Evolutionary conservation across 257 asterid species (phyloP), one percentile per base, ranked within the genome.

Genomic region (Misopates orontium): DNA sequence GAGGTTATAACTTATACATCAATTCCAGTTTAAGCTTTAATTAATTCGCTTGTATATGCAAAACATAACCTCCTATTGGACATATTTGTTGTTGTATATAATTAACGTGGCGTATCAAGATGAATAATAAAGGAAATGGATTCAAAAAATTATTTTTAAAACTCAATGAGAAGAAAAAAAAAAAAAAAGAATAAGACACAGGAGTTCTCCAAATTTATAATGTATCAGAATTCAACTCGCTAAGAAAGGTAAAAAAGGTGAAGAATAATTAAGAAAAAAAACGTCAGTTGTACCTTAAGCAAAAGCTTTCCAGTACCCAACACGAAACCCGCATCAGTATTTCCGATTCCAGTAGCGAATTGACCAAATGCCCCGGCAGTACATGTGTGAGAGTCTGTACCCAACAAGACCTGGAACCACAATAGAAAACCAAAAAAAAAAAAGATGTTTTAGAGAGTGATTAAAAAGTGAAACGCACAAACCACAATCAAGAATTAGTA

Each of bases 311-410:
- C 98, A 21, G 99, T 57, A 47, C 99, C 98, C 53, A 90, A 73
- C 28, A 94, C 96, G 56, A 94, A 94, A 24, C 97, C 96, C 0
- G 99, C 90, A 94, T 94, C 97, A 60, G 99, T 94, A 69, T 75
- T 90, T 64, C 99, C 97, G 73, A 90, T 90, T 71, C 97, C 96
- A 70, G 95, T 86, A 41, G 99, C 91, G 78, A 94, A 88, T 69
- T 90, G 97, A 56, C 99, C 97, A 81, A 90, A 94, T 69, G 97
- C 99, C 67, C 99, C 97, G 31, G 97, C 97, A 20, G 97, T 90
- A 75, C 97, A 90, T 10, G 97, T 90, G 75, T 90, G 97, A 1
- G 96, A 88, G 75, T 94, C 97, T 44, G 96, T 94, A 66, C 97
- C 97, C 60, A 86, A 72, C 84, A 90, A 74, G 44, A 94, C 97